Base-by-base conservation (phyloP, 352 stramenopile species). In the Phytophthora foliorum region DNA sequence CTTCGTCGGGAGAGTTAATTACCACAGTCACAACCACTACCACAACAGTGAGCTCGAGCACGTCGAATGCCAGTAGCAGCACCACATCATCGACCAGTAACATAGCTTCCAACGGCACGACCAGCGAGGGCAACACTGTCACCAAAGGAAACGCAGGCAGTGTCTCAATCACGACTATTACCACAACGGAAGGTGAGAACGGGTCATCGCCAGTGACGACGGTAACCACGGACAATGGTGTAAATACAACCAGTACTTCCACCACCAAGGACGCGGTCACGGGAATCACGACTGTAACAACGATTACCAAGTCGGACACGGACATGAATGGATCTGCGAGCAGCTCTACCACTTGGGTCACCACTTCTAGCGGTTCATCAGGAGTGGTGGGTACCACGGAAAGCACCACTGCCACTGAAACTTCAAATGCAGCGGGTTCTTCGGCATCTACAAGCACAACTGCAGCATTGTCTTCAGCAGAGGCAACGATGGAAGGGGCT, bases 21-120 rank as follows among this genome's bases (percentile, higher is more conserved):
- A 76, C 61, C 4, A 76, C 57, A 9, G 34, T 54, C 31, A 75
- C 72, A 6, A 66, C 57, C 2, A 67, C 54, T 9, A 78, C 55
- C 14, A 69, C 55, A 4, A 69, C 55, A 16, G 63, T 65, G 19
- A 50, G n/a, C n/a, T 65, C 36, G 1, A 69, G 36, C 2, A 59
- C 51, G 36, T 63, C 44, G 41, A 77, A 34, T 19, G 13, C 55
- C 19, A 52, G 16, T 25, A 48, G 25, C 41, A 57, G 29, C 34
- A 57, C 19, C 48, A 62, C 31, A 42, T 57, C 53, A 19, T 42
- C 36, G 17, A 42, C 39, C 17, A 46, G 10, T 49, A 62, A 31
- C 27, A 58, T 53, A 34, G 62, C 17, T 21, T 25, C 34, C 27
- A 59, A 17, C 14, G 56, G 46, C 36, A 24, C 14, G 11, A 69